phyloP scores from a whole-genome alignment of 305 asterid species.

The Fraxinus latifolia region DNA sequence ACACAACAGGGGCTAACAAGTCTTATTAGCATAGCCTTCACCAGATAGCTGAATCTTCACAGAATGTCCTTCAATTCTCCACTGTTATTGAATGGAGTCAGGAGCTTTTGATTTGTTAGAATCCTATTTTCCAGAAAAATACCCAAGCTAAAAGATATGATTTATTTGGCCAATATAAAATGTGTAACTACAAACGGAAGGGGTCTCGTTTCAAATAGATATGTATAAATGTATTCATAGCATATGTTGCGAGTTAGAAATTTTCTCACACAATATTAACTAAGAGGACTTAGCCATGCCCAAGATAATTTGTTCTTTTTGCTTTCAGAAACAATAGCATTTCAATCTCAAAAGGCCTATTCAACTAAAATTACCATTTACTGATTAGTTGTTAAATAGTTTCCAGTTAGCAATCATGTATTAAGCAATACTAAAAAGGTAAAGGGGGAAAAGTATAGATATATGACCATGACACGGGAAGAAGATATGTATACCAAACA shows the following conservation, averaged over 20 bases:
- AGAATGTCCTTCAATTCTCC: neutral
- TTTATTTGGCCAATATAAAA: neutral
- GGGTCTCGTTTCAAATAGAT: neutral
- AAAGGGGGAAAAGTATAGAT: neutral
- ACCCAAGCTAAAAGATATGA: neutral
- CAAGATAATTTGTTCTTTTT: constrained; percentile 9
- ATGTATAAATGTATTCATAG: neutral
- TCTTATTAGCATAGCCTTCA: neutral
- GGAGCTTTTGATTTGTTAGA: neutral
- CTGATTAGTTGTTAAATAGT: neutral
- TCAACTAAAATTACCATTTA: neutral
- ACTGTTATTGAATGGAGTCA: neutral
- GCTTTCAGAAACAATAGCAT: neutral
- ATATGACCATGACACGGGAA: neutral
- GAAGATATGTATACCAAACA: neutral
- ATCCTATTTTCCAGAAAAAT: neutral
- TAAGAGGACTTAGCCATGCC: neutral
- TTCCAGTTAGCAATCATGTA: neutral
- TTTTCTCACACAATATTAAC: neutral
- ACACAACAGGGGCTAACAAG: neutral
- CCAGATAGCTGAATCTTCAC: neutral
- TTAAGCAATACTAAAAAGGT: neutral
- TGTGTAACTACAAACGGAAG: neutral
- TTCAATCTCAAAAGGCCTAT: constrained; percentile 5
- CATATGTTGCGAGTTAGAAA: neutral